phyloP scores from a whole-genome alignment of 2,329 filamentous ascomycete genomes.

The Aspergillus sp. region DNA sequence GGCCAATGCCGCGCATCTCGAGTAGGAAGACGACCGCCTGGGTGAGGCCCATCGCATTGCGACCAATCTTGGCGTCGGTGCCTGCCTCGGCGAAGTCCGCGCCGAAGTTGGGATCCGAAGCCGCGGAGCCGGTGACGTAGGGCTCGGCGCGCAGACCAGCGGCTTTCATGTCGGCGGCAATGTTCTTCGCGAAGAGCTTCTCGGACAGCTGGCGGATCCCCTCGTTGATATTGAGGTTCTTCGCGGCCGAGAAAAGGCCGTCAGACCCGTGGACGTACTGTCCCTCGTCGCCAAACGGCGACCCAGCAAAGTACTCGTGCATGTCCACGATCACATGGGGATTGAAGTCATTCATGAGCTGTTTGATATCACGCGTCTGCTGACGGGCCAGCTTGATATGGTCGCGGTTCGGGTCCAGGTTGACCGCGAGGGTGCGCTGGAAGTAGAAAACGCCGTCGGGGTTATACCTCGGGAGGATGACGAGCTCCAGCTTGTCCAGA shows the following conservation, averaged over 20 bases:
- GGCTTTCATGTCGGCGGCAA: constrained; percentile 3
- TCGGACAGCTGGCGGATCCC: constrained; percentile 5
- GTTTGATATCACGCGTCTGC: constrained; percentile 6
- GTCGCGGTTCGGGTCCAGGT: constrained; percentile 8
- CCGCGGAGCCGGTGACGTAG: constrained; percentile 5
- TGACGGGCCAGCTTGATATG: constrained; percentile 7
- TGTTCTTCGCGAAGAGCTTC: constrained; percentile 5
- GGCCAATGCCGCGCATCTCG: constrained; percentile 5
- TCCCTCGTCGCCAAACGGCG: background rate
- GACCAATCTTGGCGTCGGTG: constrained; percentile 5
- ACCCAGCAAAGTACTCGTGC: constrained; percentile 3
- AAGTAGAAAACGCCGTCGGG: constrained; percentile 6
- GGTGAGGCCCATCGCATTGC: constrained; percentile 8
- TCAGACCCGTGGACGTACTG: constrained; percentile 4
- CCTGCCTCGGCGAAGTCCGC: constrained; percentile 8
- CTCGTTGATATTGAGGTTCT: constrained; percentile 8
- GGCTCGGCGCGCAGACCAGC: constrained; percentile 6
- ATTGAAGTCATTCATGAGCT: constrained; percentile 2
- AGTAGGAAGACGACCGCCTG: constrained; percentile 6
- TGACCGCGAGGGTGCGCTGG: constrained; percentile 4
- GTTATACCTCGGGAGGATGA: constrained; percentile 3
- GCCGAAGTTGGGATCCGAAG: background rate
- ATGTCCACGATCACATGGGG: constrained; percentile 6
- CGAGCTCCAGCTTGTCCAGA: constrained; percentile 2
- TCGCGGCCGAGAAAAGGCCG: constrained; percentile 6